Evolutionary conservation across 768 basidiomycete species (phyloP).

Genomic region (Roridomyces roridus): DNA sequence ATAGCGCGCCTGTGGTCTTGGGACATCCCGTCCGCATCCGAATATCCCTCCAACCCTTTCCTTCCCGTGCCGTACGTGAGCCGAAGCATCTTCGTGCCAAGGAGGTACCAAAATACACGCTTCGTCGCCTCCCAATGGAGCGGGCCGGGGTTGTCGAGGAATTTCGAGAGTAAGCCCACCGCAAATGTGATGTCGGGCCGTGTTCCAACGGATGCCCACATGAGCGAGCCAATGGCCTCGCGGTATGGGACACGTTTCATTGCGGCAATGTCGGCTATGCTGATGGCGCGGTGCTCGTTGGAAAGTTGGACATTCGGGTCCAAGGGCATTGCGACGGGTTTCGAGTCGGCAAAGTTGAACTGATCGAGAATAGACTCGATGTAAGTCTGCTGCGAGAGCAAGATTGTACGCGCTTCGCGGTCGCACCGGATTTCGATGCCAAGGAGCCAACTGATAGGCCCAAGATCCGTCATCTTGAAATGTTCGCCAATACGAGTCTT

Average conservation of each 20-base stretch:
- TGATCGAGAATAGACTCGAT: slow-evolving; percentile 24
- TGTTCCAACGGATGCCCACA: slow-evolving; percentile 21
- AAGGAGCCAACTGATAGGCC: slow-evolving; percentile 31
- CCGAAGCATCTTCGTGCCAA: slow-evolving; percentile 20
- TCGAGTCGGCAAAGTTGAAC: slow-evolving; percentile 21
- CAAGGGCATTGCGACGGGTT: slow-evolving; percentile 28
- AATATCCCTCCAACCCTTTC: slow-evolving; percentile 34
- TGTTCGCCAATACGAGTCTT: slow-evolving; percentile 1
- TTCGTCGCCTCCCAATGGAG: slow-evolving; percentile 38
- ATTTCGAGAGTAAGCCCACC: slow-evolving; percentile 3
- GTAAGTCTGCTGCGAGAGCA: slow-evolving; percentile 31
- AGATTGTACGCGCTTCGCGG: slow-evolving; percentile 18
- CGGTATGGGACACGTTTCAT: slow-evolving; percentile 10
- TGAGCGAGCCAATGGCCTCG: slow-evolving; percentile 18
- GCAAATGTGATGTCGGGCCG: slow-evolving; percentile 26
- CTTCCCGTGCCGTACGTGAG: slow-evolving; percentile 33
- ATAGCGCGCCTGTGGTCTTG: slow-evolving; percentile 33
- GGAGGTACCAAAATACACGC: slow-evolving; percentile 28
- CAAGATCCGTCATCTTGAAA: slow-evolving; percentile 29
- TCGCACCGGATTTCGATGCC: slow-evolving; percentile 30
- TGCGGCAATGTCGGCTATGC: not conserved
- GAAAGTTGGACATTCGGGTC: slow-evolving; percentile 12
- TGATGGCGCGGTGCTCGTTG: not conserved
- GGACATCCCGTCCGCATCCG: slow-evolving; percentile 29
- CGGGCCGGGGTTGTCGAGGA: slow-evolving; percentile 26